These are phyloP conservation scores for Diutina scorzettiae DNA, from an alignment of 1,139 yeast species.

Conservation along the genomic window DNA sequence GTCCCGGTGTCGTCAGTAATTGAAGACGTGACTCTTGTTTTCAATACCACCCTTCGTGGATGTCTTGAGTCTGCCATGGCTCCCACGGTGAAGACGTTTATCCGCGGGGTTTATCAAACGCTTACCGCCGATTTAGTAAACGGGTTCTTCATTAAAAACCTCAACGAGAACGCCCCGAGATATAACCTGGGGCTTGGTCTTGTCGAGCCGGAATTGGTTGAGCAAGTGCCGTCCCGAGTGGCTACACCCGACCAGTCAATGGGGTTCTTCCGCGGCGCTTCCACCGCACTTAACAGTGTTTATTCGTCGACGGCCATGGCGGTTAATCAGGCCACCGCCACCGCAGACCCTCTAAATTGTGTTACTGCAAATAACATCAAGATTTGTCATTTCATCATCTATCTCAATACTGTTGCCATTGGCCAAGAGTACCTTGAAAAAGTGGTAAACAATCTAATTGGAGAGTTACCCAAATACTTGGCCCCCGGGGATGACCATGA, in stretches of 20 bases:
- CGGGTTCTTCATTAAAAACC: conserved; percentile 34
- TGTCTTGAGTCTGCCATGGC: conserved; percentile 52
- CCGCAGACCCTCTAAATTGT: conserved; percentile 8
- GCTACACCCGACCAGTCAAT: conserved; percentile 30
- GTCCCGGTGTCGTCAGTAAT: conserved; percentile 67
- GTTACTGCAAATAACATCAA: conserved; percentile 18
- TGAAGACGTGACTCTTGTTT: conserved; percentile 70
- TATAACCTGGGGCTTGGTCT: conserved; percentile 26
- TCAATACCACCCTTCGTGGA: conserved; percentile 54
- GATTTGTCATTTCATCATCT: conserved; percentile 38
- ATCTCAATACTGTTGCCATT: conserved; percentile 50
- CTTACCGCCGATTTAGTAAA: conserved; percentile 26
- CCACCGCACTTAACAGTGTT: conserved; percentile 35
- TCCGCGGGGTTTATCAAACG: conserved; percentile 21
- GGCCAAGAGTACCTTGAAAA: conserved; percentile 44
- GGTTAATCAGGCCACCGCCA: conserved; percentile 14
- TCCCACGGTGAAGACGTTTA: conserved; percentile 38
- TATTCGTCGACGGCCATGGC: conserved; percentile 21
- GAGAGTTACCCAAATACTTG: conserved; percentile 19
- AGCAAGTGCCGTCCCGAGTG: conserved; percentile 17
- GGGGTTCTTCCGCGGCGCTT: conserved; percentile 32
- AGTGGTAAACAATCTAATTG: conserved; percentile 26
- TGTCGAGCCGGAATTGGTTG: neutral
- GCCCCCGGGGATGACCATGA: conserved; percentile 46
- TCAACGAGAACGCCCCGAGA: conserved; percentile 46